phyloP scores from a whole-genome alignment of 2,329 filamentous ascomycete genomes.

The Neonectria ditissima region DNA sequence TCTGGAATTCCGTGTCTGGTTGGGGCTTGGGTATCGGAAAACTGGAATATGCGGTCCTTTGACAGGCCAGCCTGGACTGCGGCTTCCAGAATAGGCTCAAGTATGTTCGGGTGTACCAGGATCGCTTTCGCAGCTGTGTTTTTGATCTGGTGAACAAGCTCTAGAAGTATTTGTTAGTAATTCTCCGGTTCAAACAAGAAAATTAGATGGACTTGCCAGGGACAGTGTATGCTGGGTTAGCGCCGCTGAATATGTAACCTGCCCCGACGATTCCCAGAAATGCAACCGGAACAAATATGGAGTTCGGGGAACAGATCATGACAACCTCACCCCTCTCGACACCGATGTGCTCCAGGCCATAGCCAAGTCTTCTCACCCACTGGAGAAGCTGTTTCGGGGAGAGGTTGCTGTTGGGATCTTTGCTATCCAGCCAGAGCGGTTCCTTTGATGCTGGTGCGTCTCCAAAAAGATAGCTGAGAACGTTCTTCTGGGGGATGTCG shows the following conservation, averaged over 20 bases:
- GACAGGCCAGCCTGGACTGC: conserved; percentile 56
- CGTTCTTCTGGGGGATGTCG: conserved; percentile 59
- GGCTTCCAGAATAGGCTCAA: conserved; percentile 58
- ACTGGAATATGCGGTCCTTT: conserved; percentile 58
- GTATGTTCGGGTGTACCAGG: conserved; percentile 60
- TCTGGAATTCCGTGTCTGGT: conserved; percentile 51
- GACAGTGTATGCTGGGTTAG: conserved; percentile 64
- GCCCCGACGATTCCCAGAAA: conserved; percentile 66
- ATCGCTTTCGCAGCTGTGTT: conserved; percentile 63
- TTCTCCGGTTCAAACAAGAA: not conserved
- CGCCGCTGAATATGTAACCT: conserved; percentile 65
- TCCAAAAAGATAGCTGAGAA: conserved; percentile 54
- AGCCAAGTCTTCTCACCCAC: conserved; percentile 65
- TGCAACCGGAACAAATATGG: conserved; percentile 66
- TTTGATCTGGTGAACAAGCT: conserved; percentile 63
- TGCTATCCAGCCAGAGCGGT: conserved; percentile 66
- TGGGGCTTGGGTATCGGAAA: conserved; percentile 55
- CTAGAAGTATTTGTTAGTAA: conserved; percentile 45
- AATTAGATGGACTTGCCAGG: conserved; percentile 50
- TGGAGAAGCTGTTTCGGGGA: conserved; percentile 60
- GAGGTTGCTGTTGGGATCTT: conserved; percentile 56
- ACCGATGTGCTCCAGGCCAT: conserved; percentile 60
- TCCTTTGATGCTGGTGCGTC: conserved; percentile 52
- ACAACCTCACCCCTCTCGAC: conserved; percentile 62
- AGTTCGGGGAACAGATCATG: conserved; percentile 66